Conservation (phyloP, 2,329 filamentous ascomycete species). For the Aaosphaeria pasadenensis region DNA sequence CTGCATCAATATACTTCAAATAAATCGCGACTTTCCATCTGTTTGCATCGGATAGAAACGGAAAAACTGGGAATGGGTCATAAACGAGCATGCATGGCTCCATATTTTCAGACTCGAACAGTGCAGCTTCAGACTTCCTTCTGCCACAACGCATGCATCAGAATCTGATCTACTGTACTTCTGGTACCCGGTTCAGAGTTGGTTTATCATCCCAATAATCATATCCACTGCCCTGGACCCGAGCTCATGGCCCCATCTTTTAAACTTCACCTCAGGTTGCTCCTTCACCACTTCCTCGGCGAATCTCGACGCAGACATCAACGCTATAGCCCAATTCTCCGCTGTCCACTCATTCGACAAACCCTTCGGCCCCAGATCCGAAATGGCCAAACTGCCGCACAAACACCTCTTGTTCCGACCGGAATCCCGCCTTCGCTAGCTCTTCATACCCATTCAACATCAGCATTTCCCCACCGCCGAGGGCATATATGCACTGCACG, state of each 20-base stretch:
- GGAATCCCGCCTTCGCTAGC: slow-evolving; percentile 22
- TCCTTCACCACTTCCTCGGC: slow-evolving; percentile 25
- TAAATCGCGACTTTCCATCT: too few relatives aligned
- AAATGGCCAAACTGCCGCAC: slow-evolving; percentile 35
- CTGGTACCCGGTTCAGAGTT: slow-evolving; percentile 26
- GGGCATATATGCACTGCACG: slow-evolving; percentile 34
- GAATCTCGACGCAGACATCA: slow-evolving; percentile 19
- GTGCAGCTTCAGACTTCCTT: neutral
- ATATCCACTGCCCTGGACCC: slow-evolving; percentile 23
- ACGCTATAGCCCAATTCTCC: slow-evolving; percentile 22
- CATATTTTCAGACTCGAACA: too few relatives aligned
- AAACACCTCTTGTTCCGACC: slow-evolving; percentile 32
- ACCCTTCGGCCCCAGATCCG: slow-evolving; percentile 26
- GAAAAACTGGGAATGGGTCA: too few relatives aligned
- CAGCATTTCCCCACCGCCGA: slow-evolving; percentile 29
- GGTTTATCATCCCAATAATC: slow-evolving; percentile 35
- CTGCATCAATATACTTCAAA: too few relatives aligned
- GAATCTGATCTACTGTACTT: slow-evolving; percentile 31
- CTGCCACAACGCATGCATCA: slow-evolving; percentile 31
- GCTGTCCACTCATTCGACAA: slow-evolving; percentile 25
- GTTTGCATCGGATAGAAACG: too few relatives aligned
- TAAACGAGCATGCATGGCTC: too few relatives aligned
- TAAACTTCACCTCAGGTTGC: slow-evolving; percentile 26
- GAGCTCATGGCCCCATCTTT: slow-evolving; percentile 24
- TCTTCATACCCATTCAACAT: slow-evolving; percentile 30